phyloP scores from a whole-genome alignment of 1,139 yeast genomes.

The Candida freyschussii region DNA sequence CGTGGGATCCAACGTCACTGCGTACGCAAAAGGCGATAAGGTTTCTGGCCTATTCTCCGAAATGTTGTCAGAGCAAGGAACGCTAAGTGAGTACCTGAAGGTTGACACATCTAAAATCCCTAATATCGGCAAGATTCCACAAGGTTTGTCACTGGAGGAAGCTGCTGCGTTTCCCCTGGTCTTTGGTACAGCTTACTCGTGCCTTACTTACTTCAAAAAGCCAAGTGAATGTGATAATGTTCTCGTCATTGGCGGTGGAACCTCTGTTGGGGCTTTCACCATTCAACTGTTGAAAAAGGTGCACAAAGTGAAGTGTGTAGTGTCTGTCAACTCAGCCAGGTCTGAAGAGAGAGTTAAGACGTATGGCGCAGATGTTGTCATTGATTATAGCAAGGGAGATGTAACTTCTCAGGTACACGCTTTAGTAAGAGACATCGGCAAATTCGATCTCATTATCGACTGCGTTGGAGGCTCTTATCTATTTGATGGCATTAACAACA shows the following conservation, averaged over 20 bases:
- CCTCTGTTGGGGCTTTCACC: slow-evolving; percentile 46
- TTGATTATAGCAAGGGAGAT: slow-evolving; percentile 44
- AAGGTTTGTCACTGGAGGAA: slow-evolving; percentile 44
- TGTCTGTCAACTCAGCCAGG: slow-evolving; percentile 38
- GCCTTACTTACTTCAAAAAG: slow-evolving; percentile 20
- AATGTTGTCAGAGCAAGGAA: slow-evolving; percentile 47
- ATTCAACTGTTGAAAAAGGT: slow-evolving; percentile 44
- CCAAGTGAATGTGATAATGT: slow-evolving; percentile 30
- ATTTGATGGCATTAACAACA: slow-evolving; percentile 30
- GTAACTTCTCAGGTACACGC: slow-evolving; percentile 31
- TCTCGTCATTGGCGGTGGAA: slow-evolving; percentile 55
- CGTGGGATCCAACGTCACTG: slow-evolving; percentile 56
- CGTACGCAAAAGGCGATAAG: slow-evolving; percentile 58
- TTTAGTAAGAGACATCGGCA: slow-evolving; percentile 30
- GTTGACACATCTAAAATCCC: slow-evolving; percentile 25
- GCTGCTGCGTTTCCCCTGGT: slow-evolving; percentile 59
- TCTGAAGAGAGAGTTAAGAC: slow-evolving; percentile 38
- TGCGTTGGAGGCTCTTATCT: slow-evolving; percentile 41
- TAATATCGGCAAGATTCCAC: slow-evolving; percentile 33
- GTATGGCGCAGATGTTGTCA: slow-evolving; percentile 47
- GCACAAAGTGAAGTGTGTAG: slow-evolving; percentile 37
- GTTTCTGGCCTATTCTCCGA: slow-evolving; percentile 28
- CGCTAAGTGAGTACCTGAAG: slow-evolving; percentile 51
- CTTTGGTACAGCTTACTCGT: slow-evolving; percentile 40
- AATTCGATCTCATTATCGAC: slow-evolving; percentile 45